Conservation (phyloP, 345 rosid genomes). For the Eucalyptus curtisii region DNA sequence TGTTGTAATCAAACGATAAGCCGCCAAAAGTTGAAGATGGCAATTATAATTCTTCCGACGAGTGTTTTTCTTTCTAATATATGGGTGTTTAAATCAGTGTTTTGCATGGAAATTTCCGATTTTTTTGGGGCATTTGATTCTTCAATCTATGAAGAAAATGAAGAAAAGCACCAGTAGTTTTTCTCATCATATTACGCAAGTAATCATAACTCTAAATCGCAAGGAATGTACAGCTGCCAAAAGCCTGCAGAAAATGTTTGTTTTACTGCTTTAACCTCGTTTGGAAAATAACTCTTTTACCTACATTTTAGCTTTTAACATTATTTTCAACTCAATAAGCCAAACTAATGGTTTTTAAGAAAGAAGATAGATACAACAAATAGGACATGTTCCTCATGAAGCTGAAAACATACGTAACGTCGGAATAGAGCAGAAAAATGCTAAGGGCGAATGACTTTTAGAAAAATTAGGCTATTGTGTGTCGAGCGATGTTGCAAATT, state of each 20-base stretch:
- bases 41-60: not conserved
- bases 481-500: not conserved
- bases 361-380: not conserved
- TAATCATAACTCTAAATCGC: not conserved
- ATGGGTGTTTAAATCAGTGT: not conserved
- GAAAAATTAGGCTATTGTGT: not conserved
- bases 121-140: not conserved
- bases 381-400: not conserved
- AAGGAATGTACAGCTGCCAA: not conserved
- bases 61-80: not conserved
- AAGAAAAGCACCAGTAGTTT: not conserved
- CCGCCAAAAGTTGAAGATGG: not conserved
- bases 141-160: not conserved
- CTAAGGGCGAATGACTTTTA: not conserved
- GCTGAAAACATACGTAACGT: not conserved
- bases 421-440: not conserved
- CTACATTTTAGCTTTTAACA: not conserved
- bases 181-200: not conserved
- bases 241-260: not conserved
- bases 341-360: not conserved
- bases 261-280: not conserved
- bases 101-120: not conserved
- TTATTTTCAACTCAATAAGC: not conserved
- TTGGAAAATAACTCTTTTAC: not conserved
- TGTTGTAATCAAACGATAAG: not conserved